Conservation (phyloP, 148 eudicot species). For the Silene uniflora region DNA sequence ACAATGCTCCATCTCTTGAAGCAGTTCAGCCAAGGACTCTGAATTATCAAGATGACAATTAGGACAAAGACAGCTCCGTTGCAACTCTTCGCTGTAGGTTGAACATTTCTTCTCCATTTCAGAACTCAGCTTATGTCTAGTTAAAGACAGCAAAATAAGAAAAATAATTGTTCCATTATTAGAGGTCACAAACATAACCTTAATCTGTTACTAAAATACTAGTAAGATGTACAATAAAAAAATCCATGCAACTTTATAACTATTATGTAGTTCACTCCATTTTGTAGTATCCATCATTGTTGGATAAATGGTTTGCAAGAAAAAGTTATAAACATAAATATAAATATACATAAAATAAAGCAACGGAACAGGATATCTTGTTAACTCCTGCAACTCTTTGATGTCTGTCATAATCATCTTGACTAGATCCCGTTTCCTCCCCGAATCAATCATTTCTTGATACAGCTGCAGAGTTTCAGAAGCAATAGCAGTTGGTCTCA, state of each 20-base stretch:
- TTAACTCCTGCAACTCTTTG: constrained; percentile 54
- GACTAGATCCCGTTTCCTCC: constrained; percentile 52
- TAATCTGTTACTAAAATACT: neutral
- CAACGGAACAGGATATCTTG: constrained; percentile 56
- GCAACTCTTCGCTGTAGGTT: constrained; percentile 63
- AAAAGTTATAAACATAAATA: neutral
- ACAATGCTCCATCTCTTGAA: constrained; percentile 36
- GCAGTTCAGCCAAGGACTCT: constrained; percentile 51
- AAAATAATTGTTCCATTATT: neutral
- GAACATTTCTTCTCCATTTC: constrained; percentile 50
- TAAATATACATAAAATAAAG: neutral
- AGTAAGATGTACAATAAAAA: neutral
- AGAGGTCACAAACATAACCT: constrained; percentile 3
- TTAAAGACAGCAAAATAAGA: constrained; percentile 35
- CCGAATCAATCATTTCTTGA: constrained; percentile 42
- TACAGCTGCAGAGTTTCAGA: constrained; percentile 55
- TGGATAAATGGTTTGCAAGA: neutral
- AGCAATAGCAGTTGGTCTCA: constrained; percentile 11
- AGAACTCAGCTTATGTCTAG: constrained; percentile 60
- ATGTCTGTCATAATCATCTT: constrained; percentile 49
- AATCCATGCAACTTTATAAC: neutral
- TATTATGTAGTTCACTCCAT: neutral
- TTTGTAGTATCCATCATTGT: constrained; percentile 8
- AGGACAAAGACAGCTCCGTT: constrained; percentile 63
- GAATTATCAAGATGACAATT: constrained; percentile 55